Percentiles rank a stretch among this genome's conserved stretches.
These are phyloP conservation scores for Collariella sp. DNA, from an alignment of 495 filamentous ascomycete genomes.

Conservation along the genomic window DNA sequence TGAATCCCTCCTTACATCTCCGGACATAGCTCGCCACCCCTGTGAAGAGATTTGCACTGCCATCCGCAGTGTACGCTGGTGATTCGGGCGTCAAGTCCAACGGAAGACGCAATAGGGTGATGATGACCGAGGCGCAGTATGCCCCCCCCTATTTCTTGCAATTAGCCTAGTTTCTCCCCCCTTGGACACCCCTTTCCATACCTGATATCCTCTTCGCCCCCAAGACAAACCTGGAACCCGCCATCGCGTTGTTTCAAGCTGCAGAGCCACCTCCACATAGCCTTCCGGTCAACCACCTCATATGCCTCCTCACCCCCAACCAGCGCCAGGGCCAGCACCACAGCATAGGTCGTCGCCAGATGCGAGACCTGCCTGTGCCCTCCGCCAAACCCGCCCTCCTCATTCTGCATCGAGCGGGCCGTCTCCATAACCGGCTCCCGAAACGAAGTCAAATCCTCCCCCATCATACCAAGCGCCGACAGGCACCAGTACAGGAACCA, in stretches of 20 bases:
- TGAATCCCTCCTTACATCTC: slow-evolving; percentile 53
- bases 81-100: slow-evolving; percentile 62
- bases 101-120: slow-evolving; percentile 76
- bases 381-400: slow-evolving; percentile 81
- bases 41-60: slow-evolving; percentile 48
- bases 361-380: slow-evolving; percentile 87
- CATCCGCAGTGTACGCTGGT: slow-evolving; percentile 38
- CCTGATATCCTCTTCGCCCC: slow-evolving; percentile 89
- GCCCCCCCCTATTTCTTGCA: slow-evolving; percentile 53
- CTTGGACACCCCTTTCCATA: slow-evolving; percentile 30
- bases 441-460: slow-evolving; percentile 64
- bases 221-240: slow-evolving; percentile 68
- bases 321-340: slow-evolving; percentile 64
- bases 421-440: slow-evolving; percentile 60
- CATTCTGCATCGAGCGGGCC: slow-evolving; percentile 71
- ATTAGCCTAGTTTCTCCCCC: not conserved
- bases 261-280: slow-evolving; percentile 86
- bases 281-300: slow-evolving; percentile 65
- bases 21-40: slow-evolving; percentile 71
- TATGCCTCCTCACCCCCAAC: slow-evolving; percentile 66
- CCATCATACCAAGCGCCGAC: slow-evolving; percentile 60
- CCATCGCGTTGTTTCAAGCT: slow-evolving; percentile 74
- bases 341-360: slow-evolving; percentile 78
- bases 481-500: slow-evolving; percentile 94
- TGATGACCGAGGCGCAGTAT: slow-evolving; percentile 77